Conservation (phyloP, 495 filamentous ascomycete genomes). For the Penicillium longicatenatum region DNA sequence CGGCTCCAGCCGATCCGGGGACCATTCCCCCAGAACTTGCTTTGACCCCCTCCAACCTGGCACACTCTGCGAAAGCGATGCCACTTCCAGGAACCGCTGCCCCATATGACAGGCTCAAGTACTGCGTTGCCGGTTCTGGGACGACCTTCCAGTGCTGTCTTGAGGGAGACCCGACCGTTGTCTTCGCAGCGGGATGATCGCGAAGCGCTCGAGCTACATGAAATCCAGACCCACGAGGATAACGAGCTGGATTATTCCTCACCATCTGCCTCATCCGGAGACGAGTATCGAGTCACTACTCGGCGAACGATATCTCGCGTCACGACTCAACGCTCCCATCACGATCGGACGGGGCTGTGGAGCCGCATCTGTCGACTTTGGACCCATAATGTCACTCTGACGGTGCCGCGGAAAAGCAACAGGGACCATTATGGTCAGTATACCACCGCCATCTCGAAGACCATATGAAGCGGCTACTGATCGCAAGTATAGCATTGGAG, state of each 20-base stretch:
- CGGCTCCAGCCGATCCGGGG: conserved; percentile 18
- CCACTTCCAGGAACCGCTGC: background rate
- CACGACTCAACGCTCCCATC: conserved; percentile 15
- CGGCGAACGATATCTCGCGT: conserved; percentile 28
- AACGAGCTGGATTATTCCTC: conserved; percentile 28
- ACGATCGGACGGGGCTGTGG: conserved; percentile 28
- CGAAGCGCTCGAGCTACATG: conserved; percentile 38
- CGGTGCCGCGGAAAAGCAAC: conserved; percentile 46
- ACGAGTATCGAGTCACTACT: conserved; percentile 36
- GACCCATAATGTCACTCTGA: conserved; percentile 43
- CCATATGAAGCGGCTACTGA: background rate
- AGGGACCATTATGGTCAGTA: conserved; percentile 48
- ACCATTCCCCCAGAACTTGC: conserved; percentile 3
- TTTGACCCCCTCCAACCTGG: conserved; percentile 2
- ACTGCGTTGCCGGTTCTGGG: conserved; percentile 3
- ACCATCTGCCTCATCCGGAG: conserved; percentile 38
- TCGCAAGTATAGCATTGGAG: conserved; percentile 61
- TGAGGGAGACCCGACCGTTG: conserved; percentile 21
- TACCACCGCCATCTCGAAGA: background rate
- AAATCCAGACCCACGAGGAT: conserved; percentile 32
- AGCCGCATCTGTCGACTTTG: conserved; percentile 36
- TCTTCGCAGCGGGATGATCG: conserved; percentile 23
- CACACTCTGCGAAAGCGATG: background rate
- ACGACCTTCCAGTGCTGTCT: conserved; percentile 9
- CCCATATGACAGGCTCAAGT: conserved; percentile 14